Base-by-base conservation (phyloP, 768 basidiomycete genomes). In the Peribolospora kevripleyi region DNA sequence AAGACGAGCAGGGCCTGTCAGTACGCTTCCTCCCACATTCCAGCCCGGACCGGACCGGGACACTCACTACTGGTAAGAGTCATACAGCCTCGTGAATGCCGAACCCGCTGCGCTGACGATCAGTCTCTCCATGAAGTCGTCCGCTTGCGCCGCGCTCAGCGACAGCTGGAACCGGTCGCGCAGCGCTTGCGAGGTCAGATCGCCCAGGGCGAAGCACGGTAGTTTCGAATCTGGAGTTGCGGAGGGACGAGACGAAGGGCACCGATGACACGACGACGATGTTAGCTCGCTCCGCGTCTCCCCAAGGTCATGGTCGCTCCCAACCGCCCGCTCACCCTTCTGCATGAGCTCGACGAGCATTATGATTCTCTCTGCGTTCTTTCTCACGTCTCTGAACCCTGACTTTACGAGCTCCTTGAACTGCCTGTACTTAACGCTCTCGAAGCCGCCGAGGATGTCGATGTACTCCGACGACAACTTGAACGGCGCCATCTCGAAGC, bases 401-500 rank as follows among this genome's bases (percentile, higher is more conserved):
- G 90, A 82, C 60, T 77, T 81, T 70, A 97, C 95, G 45, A 93
- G 70, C 54, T 74, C 73, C 64, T 76, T 81, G 71, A 95, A 98
- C 65, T 91, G 84, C 48, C 73, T 65, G 64, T 81, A 95, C 9
- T 82, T 74, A 36, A 78, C 72, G 39, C 79, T 75, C 52, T 81
- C 74, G 46, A 83, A 69, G 3, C 91, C 91, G 7, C 93, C 93
- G 45, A 46, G 45, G 39, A 98, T 84, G 61, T 97, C 91, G 53
- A 98, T 74, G 67, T 98, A 98, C 67, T 98, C 93, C 53, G 81
- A 72, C 6, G 88, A 80, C 9, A 97, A 70, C 67, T 98, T 98
- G 75, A 98, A 98, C 1, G 93, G 93, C 2, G 93, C 90, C n/a
- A 90, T 91, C 69, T 98, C 93, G 66, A 98, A 97, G 38, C 91